Evolutionary conservation across 2,329 filamentous ascomycete species (phyloP).

Genomic region (Exophiala sideris): DNA sequence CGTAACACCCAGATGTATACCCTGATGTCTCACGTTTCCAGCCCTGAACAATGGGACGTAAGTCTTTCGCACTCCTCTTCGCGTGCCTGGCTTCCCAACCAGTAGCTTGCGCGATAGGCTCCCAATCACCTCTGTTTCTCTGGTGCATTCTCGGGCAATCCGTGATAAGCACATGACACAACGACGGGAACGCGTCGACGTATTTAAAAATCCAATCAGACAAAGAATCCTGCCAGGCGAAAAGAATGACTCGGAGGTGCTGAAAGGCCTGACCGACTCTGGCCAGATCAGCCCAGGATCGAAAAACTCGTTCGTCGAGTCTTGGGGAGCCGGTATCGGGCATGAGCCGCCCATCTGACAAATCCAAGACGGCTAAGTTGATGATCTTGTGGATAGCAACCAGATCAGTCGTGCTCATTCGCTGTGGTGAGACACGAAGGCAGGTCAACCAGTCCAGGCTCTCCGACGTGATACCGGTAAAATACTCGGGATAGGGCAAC

Average conservation of each 20-base stretch:
- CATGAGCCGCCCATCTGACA: slow-evolving; percentile 17
- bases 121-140: slow-evolving; percentile 25
- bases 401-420: slow-evolving; percentile 35
- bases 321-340: slow-evolving; percentile 22
- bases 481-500: slow-evolving; percentile 36
- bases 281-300: slow-evolving; percentile 41
- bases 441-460: slow-evolving; percentile 35
- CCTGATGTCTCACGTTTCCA: slow-evolving; percentile 14
- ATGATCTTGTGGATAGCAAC: slow-evolving; percentile 37
- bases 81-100: slow-evolving; percentile 33
- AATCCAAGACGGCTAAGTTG: slow-evolving; percentile 42
- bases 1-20: slow-evolving; percentile 24
- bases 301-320: slow-evolving; percentile 40
- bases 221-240: slow-evolving; percentile 35
- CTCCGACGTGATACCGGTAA: slow-evolving; percentile 34
- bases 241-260: slow-evolving; percentile 37
- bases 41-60: slow-evolving; percentile 35
- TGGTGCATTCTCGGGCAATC: slow-evolving; percentile 33
- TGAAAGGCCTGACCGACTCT: slow-evolving; percentile 33
- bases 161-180: slow-evolving; percentile 36
- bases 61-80: slow-evolving; percentile 27
- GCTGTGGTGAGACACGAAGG: slow-evolving; percentile 35
- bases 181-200: slow-evolving; percentile 35
- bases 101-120: slow-evolving; percentile 22
- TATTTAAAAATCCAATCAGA: slow-evolving; percentile 34